Evolutionary conservation across 768 basidiomycete species (phyloP), one percentile per base, ranked within the genome.

Genomic region (Podaxis mareebaensis): DNA sequence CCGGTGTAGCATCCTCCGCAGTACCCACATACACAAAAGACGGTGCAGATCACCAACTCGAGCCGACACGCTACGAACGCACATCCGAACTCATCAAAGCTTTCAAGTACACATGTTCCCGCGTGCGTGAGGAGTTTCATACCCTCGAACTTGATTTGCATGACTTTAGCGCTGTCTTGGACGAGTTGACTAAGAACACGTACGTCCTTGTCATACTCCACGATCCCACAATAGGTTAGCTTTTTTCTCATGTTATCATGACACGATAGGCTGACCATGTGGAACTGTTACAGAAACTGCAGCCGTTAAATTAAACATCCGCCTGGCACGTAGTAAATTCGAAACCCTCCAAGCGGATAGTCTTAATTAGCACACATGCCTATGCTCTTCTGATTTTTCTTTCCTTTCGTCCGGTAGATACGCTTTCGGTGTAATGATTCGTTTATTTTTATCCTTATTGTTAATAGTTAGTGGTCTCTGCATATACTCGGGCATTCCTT

Each of bases 81-180:
- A 93, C 92, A 20, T 92, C 91, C 10, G 95, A 98, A 75, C 85
- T 97, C 64, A 90, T 99, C 78, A 99, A 99, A 77, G 88, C 90
- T 3, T 98, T 99, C 81, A 95, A 96, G 70, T 88, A 93, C 68
- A 90, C 92, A 20, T 97, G 95, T 75, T 85, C 91, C 61, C 92
- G 89, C 49, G 81, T 93, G 36, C 86, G 90, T 20, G 90, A 92
- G 70, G 93, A 95, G 65, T 96, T 96, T 70, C 85, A 90, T 64
- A 86, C 90, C 4, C 81, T 96, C 30, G 92, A 95, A 76, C 88
- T 96, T 85, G 91, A 94, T 69, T 81, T 93, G 10, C 80, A 85
- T 44, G 88, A 92, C 66, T 96, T 93, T 72, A 93, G 91, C 0
- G 93, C 93, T 4, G 91, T 95, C 33, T 83, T 99, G 24, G 95